These are phyloP conservation scores for Aspergillus incahuasiensis DNA, from an alignment of 495 filamentous ascomycete genomes.

Conservation along the genomic window DNA sequence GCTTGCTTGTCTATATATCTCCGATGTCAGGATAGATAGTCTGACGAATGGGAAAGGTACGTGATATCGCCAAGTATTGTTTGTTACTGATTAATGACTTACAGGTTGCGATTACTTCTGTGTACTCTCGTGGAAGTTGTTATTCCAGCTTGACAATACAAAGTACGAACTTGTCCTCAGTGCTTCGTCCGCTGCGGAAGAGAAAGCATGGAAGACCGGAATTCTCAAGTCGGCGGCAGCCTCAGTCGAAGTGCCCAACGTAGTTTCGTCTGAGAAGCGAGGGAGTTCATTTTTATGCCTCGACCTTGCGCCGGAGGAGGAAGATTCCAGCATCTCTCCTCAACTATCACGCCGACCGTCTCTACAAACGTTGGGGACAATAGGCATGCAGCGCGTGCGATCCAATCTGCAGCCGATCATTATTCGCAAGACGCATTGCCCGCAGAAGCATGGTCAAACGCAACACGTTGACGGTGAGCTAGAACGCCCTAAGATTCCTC, in stretches of 20 bases:
- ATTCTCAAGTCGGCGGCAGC: conserved; percentile 31
- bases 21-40: conserved; percentile 67
- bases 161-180: conserved; percentile 84
- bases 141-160: conserved; percentile 71
- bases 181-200: conserved; percentile 79
- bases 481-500: conserved; percentile 27
- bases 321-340: conserved; percentile 64
- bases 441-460: conserved; percentile 48
- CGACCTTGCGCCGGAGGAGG: conserved; percentile 68
- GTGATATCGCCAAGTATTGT: not conserved
- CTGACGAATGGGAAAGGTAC: conserved; percentile 79
- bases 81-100: not conserved
- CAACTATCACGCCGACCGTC: conserved; percentile 73
- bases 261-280: conserved; percentile 24
- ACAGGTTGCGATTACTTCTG: conserved; percentile 81
- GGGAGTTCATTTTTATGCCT: conserved; percentile 54
- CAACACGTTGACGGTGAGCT: conserved; percentile 25
- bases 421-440: conserved; percentile 80
- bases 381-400: conserved; percentile 61
- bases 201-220: conserved; percentile 64
- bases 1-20: conserved; percentile 68
- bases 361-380: conserved; percentile 69
- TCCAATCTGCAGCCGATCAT: conserved; percentile 62
- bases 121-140: conserved; percentile 88
- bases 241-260: conserved; percentile 21